These are phyloP conservation scores for Ophiocytium majus DNA, from an alignment of 352 stramenopile species.

Conservation along the genomic window DNA sequence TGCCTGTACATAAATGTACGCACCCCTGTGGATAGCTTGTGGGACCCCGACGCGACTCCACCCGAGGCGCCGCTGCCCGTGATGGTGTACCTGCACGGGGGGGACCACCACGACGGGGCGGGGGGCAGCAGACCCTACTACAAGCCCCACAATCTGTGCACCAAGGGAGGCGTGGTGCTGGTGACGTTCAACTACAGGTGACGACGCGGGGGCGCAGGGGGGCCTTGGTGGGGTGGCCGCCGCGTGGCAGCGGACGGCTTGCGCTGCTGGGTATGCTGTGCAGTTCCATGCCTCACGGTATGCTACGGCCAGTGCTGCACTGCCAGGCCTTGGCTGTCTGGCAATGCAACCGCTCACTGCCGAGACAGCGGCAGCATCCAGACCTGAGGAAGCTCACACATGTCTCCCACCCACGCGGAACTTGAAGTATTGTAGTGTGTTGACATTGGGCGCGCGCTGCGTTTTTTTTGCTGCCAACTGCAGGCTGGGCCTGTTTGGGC, in stretches of 20 bases:
- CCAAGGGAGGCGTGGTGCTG: constrained; percentile 62
- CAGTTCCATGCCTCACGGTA: too few species aligned
- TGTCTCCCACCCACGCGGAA: too few species aligned
- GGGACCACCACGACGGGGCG: constrained; percentile 67
- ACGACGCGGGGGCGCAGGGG: too few species aligned
- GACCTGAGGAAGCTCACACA: too few species aligned
- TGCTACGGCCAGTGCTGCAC: too few species aligned
- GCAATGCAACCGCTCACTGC: too few species aligned
- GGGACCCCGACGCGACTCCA: background rate
- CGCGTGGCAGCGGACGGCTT: too few species aligned
- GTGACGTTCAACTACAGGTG: constrained; percentile 76
- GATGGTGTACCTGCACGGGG: constrained; percentile 73
- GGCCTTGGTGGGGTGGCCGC: too few species aligned
- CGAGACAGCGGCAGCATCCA: too few species aligned
- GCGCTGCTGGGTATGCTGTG: too few species aligned
- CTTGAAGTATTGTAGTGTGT: too few species aligned
- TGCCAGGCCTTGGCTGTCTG: too few species aligned
- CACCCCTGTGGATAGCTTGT: constrained; percentile 41
- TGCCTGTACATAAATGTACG: constrained; percentile 78
- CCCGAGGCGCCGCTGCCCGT: constrained; percentile 57
- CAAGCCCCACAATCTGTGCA: constrained; percentile 43
- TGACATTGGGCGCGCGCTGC: constrained; percentile 60
- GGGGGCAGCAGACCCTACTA: constrained; percentile 51
- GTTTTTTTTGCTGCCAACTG: constrained; percentile 76
- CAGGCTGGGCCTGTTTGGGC: constrained; percentile 48